Conservation (phyloP, 1,139 yeast species). For the Pichia sp. region DNA sequence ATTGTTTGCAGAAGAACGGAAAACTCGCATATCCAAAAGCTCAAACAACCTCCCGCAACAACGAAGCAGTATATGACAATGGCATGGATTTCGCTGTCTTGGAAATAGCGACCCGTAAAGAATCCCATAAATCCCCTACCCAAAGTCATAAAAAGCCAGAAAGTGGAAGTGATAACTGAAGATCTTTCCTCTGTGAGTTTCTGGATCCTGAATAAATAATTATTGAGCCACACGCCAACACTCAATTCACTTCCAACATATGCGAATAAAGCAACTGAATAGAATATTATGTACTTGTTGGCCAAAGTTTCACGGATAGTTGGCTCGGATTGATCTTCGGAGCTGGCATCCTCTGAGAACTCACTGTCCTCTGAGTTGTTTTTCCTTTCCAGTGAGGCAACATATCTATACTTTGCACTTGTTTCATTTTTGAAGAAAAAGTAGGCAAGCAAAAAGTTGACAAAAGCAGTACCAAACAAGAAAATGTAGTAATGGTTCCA, state of each 20-base stretch:
- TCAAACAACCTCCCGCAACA: conserved; percentile 22
- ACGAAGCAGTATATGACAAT: conserved; percentile 37
- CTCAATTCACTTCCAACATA: conserved; percentile 69
- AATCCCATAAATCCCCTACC: conserved; percentile 62
- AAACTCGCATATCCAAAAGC: conserved; percentile 23
- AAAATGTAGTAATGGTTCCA: conserved; percentile 49
- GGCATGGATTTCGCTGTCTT: conserved; percentile 47
- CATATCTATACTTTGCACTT: conserved; percentile 47
- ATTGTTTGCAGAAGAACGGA: conserved; percentile 31
- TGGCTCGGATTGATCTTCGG: conserved; percentile 17
- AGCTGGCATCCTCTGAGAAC: not conserved
- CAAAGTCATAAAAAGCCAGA: conserved; percentile 61
- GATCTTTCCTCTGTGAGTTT: conserved; percentile 42
- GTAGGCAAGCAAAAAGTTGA: conserved; percentile 25
- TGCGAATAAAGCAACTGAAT: conserved; percentile 49
- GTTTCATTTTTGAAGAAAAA: conserved; percentile 50
- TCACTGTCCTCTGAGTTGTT: conserved; percentile 8
- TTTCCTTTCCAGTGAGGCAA: conserved; percentile 21
- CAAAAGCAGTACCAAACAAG: conserved; percentile 32
- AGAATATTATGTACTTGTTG: conserved; percentile 44
- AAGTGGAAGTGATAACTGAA: conserved; percentile 58
- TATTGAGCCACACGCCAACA: conserved; percentile 64
- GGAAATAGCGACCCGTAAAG: conserved; percentile 50
- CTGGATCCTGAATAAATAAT: conserved; percentile 52
- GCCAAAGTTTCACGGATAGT: conserved; percentile 36